These are phyloP conservation scores for Pythium pyrilobum DNA, from an alignment of 352 stramenopile species.

Conservation along the genomic window DNA sequence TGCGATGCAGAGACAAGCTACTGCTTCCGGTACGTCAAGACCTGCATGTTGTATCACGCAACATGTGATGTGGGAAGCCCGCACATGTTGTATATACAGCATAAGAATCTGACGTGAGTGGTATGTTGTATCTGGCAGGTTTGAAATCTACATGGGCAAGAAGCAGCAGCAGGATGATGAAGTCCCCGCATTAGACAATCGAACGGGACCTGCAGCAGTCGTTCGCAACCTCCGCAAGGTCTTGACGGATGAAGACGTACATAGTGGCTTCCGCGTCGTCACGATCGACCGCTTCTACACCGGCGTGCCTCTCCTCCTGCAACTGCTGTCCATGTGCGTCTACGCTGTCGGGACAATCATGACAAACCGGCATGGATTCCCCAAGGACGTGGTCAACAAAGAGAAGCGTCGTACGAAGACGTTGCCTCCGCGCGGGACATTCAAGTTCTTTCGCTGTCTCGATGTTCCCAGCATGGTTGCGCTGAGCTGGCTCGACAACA, in stretches of 20 bases:
- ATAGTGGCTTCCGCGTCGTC: neutral
- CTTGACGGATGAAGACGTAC: neutral
- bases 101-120: neutral
- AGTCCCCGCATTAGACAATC: conserved; percentile 8
- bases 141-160: conserved; percentile 10
- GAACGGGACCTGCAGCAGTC: conserved; percentile 15
- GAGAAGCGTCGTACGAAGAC: conserved; percentile 7
- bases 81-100: conserved; percentile 1
- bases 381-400: neutral
- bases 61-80: neutral
- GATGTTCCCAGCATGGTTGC: conserved; percentile 14
- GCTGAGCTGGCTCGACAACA: conserved; percentile 23
- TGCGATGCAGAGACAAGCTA: conserved; percentile 15
- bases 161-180: neutral
- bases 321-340: conserved; percentile 24
- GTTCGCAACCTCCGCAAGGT: conserved; percentile 17
- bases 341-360: conserved; percentile 25
- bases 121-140: conserved; percentile 9
- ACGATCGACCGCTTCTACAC: conserved; percentile 24
- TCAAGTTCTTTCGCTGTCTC: conserved; percentile 6
- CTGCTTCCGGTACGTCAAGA: conserved; percentile 13
- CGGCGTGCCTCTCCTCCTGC: conserved; percentile 5
- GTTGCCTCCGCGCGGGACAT: conserved; percentile 11
- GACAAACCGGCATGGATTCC: conserved; percentile 8
- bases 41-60: neutral